Percentiles rank a stretch among this genome's conserved stretches.
Conservation (phyloP, 2,329 filamentous ascomycete species). For the Pestalotiopsis sp. region DNA sequence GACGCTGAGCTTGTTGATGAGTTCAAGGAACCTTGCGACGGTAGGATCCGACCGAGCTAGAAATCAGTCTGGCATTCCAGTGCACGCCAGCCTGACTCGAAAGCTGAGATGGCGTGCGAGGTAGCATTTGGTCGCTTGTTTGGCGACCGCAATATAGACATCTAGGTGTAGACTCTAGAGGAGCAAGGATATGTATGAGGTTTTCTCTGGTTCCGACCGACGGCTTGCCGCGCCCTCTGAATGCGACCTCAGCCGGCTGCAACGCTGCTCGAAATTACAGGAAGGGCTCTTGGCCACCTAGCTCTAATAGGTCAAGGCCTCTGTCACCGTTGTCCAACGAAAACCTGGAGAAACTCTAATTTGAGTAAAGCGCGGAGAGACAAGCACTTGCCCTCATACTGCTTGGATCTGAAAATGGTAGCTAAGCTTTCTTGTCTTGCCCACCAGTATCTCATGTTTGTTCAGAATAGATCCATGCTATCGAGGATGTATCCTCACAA, state of each 20-base stretch:
- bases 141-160: neutral
- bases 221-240: neutral
- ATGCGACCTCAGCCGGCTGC: constrained; percentile 5
- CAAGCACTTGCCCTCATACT: neutral
- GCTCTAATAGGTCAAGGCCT: neutral
- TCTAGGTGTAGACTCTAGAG: neutral
- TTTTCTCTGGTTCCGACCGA: neutral
- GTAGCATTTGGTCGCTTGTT: neutral
- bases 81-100: neutral
- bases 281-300: neutral
- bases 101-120: neutral
- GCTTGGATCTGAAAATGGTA: neutral
- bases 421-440: neutral
- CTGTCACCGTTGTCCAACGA: neutral
- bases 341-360: constrained; percentile 2
- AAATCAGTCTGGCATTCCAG: neutral
- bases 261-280: neutral
- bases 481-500: neutral
- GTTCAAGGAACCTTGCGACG: neutral
- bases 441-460: too few relatives aligned
- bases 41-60: neutral
- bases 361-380: neutral
- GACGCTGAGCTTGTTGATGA: neutral
- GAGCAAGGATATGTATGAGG: neutral
- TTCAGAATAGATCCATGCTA: neutral